Evolutionary conservation across 2,329 filamentous ascomycete genomes (phyloP), one percentile per base, ranked within the genome.

Genomic region (Colletotrichum tofieldiae): DNA sequence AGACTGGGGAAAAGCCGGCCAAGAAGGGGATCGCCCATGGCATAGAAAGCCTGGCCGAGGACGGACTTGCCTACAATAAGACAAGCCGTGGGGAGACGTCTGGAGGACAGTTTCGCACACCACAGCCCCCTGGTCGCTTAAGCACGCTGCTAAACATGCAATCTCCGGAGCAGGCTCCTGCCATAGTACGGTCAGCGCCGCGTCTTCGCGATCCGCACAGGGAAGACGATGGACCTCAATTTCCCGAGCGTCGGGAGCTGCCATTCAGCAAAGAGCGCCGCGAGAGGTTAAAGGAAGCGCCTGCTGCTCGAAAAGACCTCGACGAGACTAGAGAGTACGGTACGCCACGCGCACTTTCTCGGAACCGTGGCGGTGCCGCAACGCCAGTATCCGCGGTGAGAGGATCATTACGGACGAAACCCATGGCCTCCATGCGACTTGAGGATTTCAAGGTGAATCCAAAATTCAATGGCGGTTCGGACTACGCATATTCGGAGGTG

Each of bases 381-480:
- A 65, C 75, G 49, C 49, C 39, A 66, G 58, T 72, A 65, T 12
- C 64, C 55, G 20, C 74, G 72, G 8, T 45, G 45, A 59, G 75
- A 70, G 84, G 37, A 11, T 23, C 85, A 1, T 85, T 93, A 20
- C 90, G 94, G 60, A 80, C 85, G 12, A 89, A 87, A 62, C 88
- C 91, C 0, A 74, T 91, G 3, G 82, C 86, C 0, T 84, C 87
- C 43, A 86, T 97, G 16, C 84, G 84, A 18, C 83, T 93, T 1
- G 88, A 90, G 16, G 92, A 97, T 81, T 98, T 98, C 85, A 96
- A 92, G 79, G 86, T 96, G 76, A 97, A 98, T 75, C 92, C 94
- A 0, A 84, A 85, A 5, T 88, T 86, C 75, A 96, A 95, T 74
- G 87, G 92, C 52, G 93, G 93, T 2, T 84, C 91, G 54, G 88